Conservation (phyloP, 768 basidiomycete genomes). For the Lactifluus subvellereus region DNA sequence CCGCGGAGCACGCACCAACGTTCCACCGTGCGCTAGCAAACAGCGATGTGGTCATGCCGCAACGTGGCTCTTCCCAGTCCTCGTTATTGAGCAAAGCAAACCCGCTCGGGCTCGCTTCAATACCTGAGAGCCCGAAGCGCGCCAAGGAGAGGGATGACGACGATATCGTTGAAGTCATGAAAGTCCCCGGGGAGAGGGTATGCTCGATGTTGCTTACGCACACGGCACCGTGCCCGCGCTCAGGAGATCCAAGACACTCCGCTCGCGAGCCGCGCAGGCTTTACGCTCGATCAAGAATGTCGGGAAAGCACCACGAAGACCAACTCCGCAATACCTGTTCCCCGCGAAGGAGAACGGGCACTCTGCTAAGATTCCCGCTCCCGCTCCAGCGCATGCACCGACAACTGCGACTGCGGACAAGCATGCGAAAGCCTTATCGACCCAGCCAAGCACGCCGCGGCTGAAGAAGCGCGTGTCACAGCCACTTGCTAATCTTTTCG, state of each 20-base stretch:
- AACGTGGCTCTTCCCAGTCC: conserved; percentile 23
- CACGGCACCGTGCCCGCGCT: conserved; percentile 20
- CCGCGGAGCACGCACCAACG: conserved; percentile 30
- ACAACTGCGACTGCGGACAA: conserved; percentile 1
- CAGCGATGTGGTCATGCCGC: conserved; percentile 30
- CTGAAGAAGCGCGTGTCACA: conserved; percentile 27
- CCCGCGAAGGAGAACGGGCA: conserved; percentile 11
- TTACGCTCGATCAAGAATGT: conserved; percentile 35
- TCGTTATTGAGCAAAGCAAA: background rate
- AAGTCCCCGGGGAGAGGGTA: conserved; percentile 32
- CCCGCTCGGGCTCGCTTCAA: conserved; percentile 7
- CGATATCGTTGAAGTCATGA: conserved; percentile 35
- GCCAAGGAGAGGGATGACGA: conserved; percentile 26
- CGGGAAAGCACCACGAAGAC: conserved; percentile 25
- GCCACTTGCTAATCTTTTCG: conserved; percentile 30
- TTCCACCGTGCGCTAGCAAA: conserved; percentile 28
- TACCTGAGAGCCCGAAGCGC: conserved; percentile 18
- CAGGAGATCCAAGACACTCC: conserved; percentile 33
- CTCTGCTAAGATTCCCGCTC: background rate
- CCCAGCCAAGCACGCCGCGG: conserved; percentile 25
- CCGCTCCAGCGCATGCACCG: background rate
- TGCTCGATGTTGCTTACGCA: conserved; percentile 26
- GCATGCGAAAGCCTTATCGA: conserved; percentile 15
- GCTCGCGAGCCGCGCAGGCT: conserved; percentile 33
- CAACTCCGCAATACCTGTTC: conserved; percentile 8